Percentiles rank a stretch among this genome's conserved stretches.
Conservation (phyloP, 2,329 filamentous ascomycete species). For the Claviceps paspali region DNA sequence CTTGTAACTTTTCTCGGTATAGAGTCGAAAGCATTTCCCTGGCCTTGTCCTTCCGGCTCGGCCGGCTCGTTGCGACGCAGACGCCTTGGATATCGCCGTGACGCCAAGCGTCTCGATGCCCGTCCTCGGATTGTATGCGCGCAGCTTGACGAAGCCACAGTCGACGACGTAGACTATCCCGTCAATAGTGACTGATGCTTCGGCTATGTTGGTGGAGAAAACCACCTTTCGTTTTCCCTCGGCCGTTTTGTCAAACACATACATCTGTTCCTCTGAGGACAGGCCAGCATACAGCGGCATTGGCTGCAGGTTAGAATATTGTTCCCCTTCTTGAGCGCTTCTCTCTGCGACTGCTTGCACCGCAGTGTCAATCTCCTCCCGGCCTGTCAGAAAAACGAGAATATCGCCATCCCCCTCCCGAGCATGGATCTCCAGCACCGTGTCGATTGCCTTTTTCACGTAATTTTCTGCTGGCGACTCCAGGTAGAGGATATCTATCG, state of each 20-base stretch:
- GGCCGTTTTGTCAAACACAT: constrained; percentile 74
- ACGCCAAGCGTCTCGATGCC: constrained; percentile 79
- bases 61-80: constrained; percentile 80
- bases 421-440: constrained; percentile 75
- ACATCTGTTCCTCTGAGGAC: constrained; percentile 83
- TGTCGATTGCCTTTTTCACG: constrained; percentile 65
- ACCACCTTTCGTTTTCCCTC: constrained; percentile 81
- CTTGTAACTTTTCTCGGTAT: constrained; percentile 60
- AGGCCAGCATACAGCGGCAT: constrained; percentile 82
- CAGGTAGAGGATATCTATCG: constrained; percentile 74
- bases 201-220: constrained; percentile 88
- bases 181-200: constrained; percentile 88
- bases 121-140: constrained; percentile 68
- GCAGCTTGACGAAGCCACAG: constrained; percentile 77
- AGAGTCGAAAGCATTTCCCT: constrained; percentile 89
- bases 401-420: constrained; percentile 75
- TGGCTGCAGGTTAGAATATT: constrained; percentile 15
- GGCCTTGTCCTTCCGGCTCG: constrained; percentile 77
- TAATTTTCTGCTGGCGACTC: constrained; percentile 72
- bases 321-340: constrained; percentile 38
- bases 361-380: constrained; percentile 78
- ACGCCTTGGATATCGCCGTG: constrained; percentile 74
- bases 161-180: constrained; percentile 87
- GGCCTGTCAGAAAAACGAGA: constrained; percentile 77
- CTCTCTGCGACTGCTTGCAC: constrained; percentile 69